These are phyloP conservation scores for Fusarium sp. DNA, from an alignment of 2,329 filamentous ascomycete genomes.

Conservation along the genomic window DNA sequence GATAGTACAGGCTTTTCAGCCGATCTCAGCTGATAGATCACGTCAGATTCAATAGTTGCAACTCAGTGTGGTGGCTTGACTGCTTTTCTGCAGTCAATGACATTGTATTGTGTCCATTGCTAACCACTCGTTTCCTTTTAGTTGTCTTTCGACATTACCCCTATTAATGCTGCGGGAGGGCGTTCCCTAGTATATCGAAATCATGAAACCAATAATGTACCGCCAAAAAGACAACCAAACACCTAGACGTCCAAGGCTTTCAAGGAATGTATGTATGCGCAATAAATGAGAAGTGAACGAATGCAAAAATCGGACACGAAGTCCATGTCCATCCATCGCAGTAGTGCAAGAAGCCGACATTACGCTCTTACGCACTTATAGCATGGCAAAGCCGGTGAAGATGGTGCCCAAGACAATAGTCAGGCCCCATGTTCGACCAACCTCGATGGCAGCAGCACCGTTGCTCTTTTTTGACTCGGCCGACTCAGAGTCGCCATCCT, in stretches of 20 bases:
- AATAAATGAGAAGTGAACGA: constrained; percentile 36
- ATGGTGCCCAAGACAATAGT: constrained; percentile 54
- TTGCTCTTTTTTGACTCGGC: constrained; percentile 28
- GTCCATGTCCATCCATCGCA: background rate
- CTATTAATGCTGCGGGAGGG: constrained; percentile 39
- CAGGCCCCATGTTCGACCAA: constrained; percentile 54
- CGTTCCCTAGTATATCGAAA: constrained; percentile 21
- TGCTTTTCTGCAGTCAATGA: constrained; percentile 22
- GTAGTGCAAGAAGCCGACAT: background rate
- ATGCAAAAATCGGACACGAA: constrained; percentile 6
- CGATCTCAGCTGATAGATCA: background rate
- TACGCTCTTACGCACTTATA: constrained; percentile 42
- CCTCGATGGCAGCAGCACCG: constrained; percentile 49
- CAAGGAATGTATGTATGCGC: constrained; percentile 44
- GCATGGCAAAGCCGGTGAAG: constrained; percentile 56
- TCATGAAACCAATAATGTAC: constrained; percentile 31
- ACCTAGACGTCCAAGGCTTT: constrained; percentile 45
- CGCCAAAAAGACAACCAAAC: constrained; percentile 42
- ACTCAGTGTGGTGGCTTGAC: constrained; percentile 9
- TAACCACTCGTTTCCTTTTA: constrained; percentile 10
- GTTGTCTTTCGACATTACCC: constrained; percentile 27
- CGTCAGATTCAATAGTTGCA: background rate
- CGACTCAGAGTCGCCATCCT: constrained; percentile 22
- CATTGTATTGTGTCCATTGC: constrained; percentile 27
- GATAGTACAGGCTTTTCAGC: background rate